Evolutionary conservation across 257 asterid species (phyloP).

Genomic region (Salvia rosmarinus): DNA sequence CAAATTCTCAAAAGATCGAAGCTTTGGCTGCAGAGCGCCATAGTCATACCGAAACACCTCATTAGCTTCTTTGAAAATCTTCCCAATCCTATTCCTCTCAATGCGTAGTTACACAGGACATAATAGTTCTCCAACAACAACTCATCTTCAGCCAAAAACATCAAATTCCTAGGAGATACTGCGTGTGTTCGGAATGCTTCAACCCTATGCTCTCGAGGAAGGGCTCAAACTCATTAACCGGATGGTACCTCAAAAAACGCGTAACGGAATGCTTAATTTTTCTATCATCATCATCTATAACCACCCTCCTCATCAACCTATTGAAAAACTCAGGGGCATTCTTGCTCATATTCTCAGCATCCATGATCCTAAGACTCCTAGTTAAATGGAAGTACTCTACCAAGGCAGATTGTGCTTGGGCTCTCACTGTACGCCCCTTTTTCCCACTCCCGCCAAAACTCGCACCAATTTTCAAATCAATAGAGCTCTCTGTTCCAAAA

Average conservation of each 20-base stretch:
- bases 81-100: conserved; percentile 57
- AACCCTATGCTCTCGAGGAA: conserved; percentile 83
- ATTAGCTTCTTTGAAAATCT: conserved; percentile 54
- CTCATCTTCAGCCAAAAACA: conserved; percentile 68
- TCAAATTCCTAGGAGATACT: conserved; percentile 61
- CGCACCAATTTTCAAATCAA: conserved; percentile 18
- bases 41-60: conserved; percentile 54
- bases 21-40: conserved; percentile 53
- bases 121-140: conserved; percentile 63
- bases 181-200: conserved; percentile 50
- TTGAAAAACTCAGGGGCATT: conserved; percentile 64
- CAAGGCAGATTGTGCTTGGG: conserved; percentile 67
- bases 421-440: conserved; percentile 38
- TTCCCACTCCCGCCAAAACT: conserved; percentile 26
- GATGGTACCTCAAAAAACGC: conserved; percentile 75
- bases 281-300: conserved; percentile 30
- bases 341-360: conserved; percentile 76
- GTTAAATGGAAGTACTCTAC: conserved; percentile 73
- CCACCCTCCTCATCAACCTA: conserved; percentile 50
- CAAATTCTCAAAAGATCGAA: conserved; percentile 44
- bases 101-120: conserved; percentile 63
- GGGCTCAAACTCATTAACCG: conserved; percentile 88
- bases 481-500: conserved; percentile 37
- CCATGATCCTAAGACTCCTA: conserved; percentile 63
- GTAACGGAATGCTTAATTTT: conserved; percentile 49